These are phyloP conservation scores for Xanthoconium separans DNA, from an alignment of 1,284 basidiomycete species.

Conservation along the genomic window DNA sequence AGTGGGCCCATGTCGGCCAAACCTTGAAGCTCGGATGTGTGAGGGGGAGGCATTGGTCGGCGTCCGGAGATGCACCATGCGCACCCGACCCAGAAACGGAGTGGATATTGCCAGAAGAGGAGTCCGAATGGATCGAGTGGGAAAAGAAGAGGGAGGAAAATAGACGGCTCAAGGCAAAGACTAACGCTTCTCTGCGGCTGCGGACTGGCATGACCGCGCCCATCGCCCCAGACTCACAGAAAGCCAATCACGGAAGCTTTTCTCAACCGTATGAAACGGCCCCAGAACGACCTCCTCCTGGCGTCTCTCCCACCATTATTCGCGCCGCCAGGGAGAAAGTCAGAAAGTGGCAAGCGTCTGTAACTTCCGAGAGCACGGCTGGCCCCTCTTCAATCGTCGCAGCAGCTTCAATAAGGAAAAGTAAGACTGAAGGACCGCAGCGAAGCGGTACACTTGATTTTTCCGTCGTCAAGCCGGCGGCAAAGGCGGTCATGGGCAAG, in stretches of 20 bases:
- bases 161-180: slow-evolving; percentile 18
- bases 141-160: slow-evolving; percentile 28
- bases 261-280: not conserved
- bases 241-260: slow-evolving; percentile 1
- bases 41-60: slow-evolving; percentile 24
- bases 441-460: slow-evolving; percentile 29
- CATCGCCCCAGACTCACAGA: slow-evolving; percentile 8
- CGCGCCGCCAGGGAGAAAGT: slow-evolving; percentile 33
- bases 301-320: slow-evolving; percentile 20
- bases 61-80: not conserved
- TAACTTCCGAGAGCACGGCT: slow-evolving; percentile 15
- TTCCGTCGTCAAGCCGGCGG: slow-evolving; percentile 31
- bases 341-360: slow-evolving; percentile 28
- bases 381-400: not conserved
- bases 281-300: slow-evolving; percentile 1
- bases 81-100: slow-evolving; percentile 11
- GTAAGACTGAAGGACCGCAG: slow-evolving; percentile 7
- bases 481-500: slow-evolving; percentile 14
- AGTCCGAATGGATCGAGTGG: slow-evolving; percentile 35
- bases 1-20: slow-evolving; percentile 29
- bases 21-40: slow-evolving; percentile 33
- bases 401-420: not conserved
- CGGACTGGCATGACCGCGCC: slow-evolving; percentile 1
- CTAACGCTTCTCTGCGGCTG: slow-evolving; percentile 20
- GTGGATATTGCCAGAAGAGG: slow-evolving; percentile 36